Evolutionary conservation across 1,284 basidiomycete species (phyloP).

Genomic region (Lignosus rhinocerotis): DNA sequence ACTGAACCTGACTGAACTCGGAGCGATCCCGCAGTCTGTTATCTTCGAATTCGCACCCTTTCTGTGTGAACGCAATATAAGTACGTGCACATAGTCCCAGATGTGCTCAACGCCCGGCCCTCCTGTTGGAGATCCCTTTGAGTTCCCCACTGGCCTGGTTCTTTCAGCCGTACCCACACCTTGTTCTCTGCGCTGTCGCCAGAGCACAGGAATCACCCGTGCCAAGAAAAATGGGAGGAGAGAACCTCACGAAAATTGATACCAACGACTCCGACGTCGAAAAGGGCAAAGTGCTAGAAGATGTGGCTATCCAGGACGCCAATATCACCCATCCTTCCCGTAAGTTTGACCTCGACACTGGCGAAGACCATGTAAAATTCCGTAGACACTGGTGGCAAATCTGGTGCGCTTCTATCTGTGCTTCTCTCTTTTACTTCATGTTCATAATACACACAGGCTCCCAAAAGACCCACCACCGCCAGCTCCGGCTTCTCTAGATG

Average conservation of each 20-base stretch:
- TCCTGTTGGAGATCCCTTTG: too few relatives aligned
- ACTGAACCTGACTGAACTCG: too few relatives aligned
- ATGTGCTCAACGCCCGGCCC: too few relatives aligned
- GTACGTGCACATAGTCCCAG: not conserved
- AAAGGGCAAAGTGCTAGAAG: slow-evolving; percentile 6
- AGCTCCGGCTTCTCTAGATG: slow-evolving; percentile 55
- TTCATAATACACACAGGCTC: slow-evolving; percentile 41
- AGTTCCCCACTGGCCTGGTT: too few relatives aligned
- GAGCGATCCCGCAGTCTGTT: not conserved
- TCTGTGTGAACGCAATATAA: not conserved
- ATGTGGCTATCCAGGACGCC: slow-evolving; percentile 1
- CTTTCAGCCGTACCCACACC: too few relatives aligned
- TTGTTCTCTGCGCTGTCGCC: too few relatives aligned
- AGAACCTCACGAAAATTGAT: slow-evolving; percentile 16
- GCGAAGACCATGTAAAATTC: slow-evolving; percentile 43
- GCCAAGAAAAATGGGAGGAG: slow-evolving; percentile 2
- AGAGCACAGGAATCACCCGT: not conserved
- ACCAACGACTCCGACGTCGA: slow-evolving; percentile 19
- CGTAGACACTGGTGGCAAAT: slow-evolving; percentile 52
- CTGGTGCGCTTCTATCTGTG: slow-evolving; percentile 31
- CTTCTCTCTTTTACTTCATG: not conserved
- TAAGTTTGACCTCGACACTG: slow-evolving; percentile 46
- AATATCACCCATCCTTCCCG: slow-evolving; percentile 12
- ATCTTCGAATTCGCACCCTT: not conserved
- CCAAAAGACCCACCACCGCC: slow-evolving; percentile 60